Conservation (phyloP, 2,329 filamentous ascomycete species). For the Fusarium sp. region DNA sequence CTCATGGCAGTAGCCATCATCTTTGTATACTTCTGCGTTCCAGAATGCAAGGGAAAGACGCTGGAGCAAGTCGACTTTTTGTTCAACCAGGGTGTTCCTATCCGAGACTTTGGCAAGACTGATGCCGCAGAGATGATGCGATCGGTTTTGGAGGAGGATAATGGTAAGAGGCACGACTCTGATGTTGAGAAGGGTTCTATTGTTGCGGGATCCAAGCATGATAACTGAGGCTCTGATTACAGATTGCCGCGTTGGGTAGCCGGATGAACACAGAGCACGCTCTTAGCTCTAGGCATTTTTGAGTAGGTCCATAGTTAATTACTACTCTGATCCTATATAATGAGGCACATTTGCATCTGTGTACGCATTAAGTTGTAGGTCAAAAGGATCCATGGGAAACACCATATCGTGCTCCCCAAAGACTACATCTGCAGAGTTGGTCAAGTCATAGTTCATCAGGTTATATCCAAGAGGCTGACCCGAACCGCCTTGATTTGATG, state of each 20-base stretch:
- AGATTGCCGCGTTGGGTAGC: neutral
- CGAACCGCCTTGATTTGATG: neutral
- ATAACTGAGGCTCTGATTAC: neutral
- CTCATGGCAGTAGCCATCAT: slow-evolving; percentile 1
- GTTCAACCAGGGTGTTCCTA: slow-evolving; percentile 29
- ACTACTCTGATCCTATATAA: neutral
- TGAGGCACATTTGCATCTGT: slow-evolving; percentile 14
- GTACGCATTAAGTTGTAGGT: slow-evolving; percentile 35
- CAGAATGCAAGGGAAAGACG: slow-evolving; percentile 35
- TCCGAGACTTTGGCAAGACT: slow-evolving; percentile 31
- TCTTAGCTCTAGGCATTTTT: neutral
- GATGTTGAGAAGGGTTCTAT: neutral
- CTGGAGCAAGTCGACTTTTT: slow-evolving; percentile 37
- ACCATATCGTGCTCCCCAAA: slow-evolving; percentile 19
- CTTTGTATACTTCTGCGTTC: slow-evolving; percentile 35
- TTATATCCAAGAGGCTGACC: neutral
- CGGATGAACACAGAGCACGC: neutral
- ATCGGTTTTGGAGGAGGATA: neutral
- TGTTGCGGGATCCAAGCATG: neutral
- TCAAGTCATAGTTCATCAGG: slow-evolving; percentile 17
- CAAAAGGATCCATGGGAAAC: slow-evolving; percentile 31
- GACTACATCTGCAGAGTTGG: slow-evolving; percentile 1
- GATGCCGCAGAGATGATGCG: slow-evolving; percentile 32
- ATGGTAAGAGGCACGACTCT: neutral
- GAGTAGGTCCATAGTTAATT: neutral